phyloP scores from a whole-genome alignment of 2,329 filamentous ascomycete species.

The Ascochyta rabiei region DNA sequence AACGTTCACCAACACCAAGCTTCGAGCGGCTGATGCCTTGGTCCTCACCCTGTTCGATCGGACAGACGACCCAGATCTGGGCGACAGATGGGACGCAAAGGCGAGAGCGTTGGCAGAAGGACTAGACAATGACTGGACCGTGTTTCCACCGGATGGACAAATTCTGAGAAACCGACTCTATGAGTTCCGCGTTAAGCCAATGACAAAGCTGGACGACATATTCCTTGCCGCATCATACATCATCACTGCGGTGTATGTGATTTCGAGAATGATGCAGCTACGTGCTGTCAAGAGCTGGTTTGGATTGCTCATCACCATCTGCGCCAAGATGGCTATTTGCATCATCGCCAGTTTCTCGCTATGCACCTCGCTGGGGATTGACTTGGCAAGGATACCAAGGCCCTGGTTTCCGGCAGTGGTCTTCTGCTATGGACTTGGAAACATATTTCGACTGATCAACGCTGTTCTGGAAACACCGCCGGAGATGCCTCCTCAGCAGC shows the following conservation, averaged over 20 bases:
- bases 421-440: conserved; percentile 76
- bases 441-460: conserved; percentile 79
- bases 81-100: conserved; percentile 68
- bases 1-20: conserved; percentile 68
- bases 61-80: conserved; percentile 68
- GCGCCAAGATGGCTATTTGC: conserved; percentile 72
- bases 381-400: conserved; percentile 75
- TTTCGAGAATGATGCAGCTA: conserved; percentile 70
- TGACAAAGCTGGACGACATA: conserved; percentile 69
- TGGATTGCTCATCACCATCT: conserved; percentile 73
- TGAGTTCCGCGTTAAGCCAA: conserved; percentile 78
- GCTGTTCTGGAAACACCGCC: conserved; percentile 74
- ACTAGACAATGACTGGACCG: conserved; percentile 63
- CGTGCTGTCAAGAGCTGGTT: conserved; percentile 77
- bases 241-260: conserved; percentile 68
- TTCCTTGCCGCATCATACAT: conserved; percentile 70
- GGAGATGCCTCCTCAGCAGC: conserved; percentile 69
- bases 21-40: conserved; percentile 76
- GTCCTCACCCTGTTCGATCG: conserved; percentile 78
- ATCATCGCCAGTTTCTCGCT: conserved; percentile 81
- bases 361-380: conserved; percentile 75
- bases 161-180: conserved; percentile 67
- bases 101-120: conserved; percentile 60
- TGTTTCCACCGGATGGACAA: conserved; percentile 66
- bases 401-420: conserved; percentile 79